phyloP scores from a whole-genome alignment of 495 filamentous ascomycete species.

The Neurospora discreta region DNA sequence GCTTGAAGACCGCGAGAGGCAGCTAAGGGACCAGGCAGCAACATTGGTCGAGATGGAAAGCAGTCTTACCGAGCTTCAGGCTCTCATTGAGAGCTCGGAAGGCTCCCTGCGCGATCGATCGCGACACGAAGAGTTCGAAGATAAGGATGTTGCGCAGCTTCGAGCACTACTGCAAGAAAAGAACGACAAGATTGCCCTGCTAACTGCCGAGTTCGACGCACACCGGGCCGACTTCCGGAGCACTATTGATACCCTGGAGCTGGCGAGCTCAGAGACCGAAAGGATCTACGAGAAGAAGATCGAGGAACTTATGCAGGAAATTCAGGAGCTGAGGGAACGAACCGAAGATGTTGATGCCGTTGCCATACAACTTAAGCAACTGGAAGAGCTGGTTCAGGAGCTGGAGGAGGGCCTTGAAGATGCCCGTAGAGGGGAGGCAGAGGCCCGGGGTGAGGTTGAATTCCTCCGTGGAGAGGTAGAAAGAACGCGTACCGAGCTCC shows the following conservation, averaged over 20 bases:
- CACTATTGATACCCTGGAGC: constrained; percentile 91
- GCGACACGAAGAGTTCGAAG: constrained; percentile 50
- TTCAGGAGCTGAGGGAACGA: constrained; percentile 68
- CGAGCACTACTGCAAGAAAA: constrained; percentile 80
- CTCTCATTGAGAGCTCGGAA: constrained; percentile 47
- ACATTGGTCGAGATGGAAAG: constrained; percentile 78
- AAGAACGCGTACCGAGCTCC: constrained; percentile 77
- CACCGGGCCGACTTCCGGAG: constrained; percentile 94
- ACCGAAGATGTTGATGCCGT: constrained; percentile 86
- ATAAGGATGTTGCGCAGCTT: constrained; percentile 65
- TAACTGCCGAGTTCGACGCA: constrained; percentile 89
- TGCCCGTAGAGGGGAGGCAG: constrained; percentile 89
- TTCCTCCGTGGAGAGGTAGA: constrained; percentile 95
- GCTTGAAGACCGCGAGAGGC: constrained; percentile 73
- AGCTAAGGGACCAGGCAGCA: constrained; percentile 75
- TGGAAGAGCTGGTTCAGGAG: constrained; percentile 93
- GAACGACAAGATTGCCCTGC: constrained; percentile 86
- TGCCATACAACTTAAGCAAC: constrained; percentile 78
- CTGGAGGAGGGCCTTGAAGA: constrained; percentile 96
- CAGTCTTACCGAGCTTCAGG: constrained; percentile 62
- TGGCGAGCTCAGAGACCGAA: constrained; percentile 93
- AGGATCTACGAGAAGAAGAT: constrained; percentile 92
- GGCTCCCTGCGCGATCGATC: constrained; percentile 24
- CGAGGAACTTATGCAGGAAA: constrained; percentile 77
- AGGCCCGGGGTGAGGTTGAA: constrained; percentile 92